Conservation (phyloP, 805 yeast genomes). For the Yarrowia alimentaria region DNA sequence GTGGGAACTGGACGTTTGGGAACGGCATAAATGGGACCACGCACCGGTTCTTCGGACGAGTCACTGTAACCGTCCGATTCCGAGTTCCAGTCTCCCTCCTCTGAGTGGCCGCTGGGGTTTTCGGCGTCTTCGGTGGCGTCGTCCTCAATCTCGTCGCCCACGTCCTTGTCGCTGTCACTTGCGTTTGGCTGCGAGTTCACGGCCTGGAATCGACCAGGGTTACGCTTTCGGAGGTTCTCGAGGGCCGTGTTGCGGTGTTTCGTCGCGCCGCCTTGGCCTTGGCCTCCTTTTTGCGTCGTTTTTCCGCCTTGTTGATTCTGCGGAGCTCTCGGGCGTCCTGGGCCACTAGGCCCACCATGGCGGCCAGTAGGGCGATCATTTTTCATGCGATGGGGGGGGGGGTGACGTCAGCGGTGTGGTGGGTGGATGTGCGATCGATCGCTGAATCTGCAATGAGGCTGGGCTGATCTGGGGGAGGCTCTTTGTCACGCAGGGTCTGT, state of each 20-base stretch:
- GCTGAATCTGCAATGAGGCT: too few species aligned
- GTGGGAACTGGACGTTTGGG: too few species aligned
- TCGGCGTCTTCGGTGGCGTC: too few species aligned
- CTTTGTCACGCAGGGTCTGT: not conserved
- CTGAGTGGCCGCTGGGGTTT: too few species aligned
- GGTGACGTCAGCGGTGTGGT: not conserved
- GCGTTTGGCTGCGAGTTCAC: too few species aligned
- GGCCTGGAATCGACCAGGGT: conserved; percentile 17
- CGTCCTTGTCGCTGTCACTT: too few species aligned
- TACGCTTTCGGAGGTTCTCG: conserved; percentile 5
- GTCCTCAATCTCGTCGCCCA: too few species aligned
- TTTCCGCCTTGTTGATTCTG: not conserved
- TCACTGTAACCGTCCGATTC: too few species aligned
- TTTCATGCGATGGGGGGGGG: not conserved
- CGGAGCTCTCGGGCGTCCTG: conserved; percentile 6
- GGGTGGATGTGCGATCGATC: not conserved
- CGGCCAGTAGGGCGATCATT: conserved; percentile 16
- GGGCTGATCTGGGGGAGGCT: too few species aligned
- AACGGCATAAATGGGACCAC: too few species aligned
- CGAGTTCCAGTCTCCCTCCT: too few species aligned
- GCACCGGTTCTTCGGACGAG: too few species aligned
- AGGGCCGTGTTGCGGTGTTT: not conserved
- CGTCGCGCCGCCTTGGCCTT: not conserved
- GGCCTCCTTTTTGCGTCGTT: conserved; percentile 1
- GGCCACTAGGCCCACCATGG: conserved; percentile 4